phyloP scores from a whole-genome alignment of 2,329 filamentous ascomycete genomes.

The Scedosporium minutisporum region DNA sequence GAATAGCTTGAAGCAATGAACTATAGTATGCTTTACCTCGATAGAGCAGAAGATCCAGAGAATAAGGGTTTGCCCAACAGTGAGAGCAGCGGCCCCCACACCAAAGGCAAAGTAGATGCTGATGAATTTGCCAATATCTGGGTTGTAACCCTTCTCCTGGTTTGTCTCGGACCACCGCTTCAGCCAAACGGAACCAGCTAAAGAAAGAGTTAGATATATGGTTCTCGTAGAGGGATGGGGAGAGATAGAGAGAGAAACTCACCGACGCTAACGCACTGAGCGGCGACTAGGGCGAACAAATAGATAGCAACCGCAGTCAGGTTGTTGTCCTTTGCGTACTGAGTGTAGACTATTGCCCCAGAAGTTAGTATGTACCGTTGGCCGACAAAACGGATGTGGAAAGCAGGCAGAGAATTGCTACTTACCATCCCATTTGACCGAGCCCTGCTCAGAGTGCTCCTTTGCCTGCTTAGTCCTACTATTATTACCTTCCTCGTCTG shows the following conservation, averaged over 20 bases:
- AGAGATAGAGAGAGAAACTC: constrained; percentile 20
- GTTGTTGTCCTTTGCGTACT: constrained; percentile 95
- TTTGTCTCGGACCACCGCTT: constrained; percentile 87
- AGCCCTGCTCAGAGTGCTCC: constrained; percentile 86
- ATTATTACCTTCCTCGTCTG: constrained; percentile 69
- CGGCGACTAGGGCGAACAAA: constrained; percentile 62
- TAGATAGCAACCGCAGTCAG: constrained; percentile 75
- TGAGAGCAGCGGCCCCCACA: constrained; percentile 72
- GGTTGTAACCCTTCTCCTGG: constrained; percentile 55
- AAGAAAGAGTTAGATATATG: neutral
- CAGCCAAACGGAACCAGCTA: constrained; percentile 79
- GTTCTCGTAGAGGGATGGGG: neutral
- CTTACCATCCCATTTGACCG: constrained; percentile 76
- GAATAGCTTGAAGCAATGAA: neutral
- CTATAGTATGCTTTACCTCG: constrained; percentile 51
- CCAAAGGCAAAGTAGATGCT: constrained; percentile 94
- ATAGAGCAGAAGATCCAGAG: constrained; percentile 99
- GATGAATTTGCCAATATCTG: constrained; percentile 77
- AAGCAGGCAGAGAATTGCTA: neutral
- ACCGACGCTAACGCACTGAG: constrained; percentile 76
- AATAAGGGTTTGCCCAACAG: constrained; percentile 85
- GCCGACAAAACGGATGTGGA: neutral
- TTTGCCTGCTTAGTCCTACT: constrained; percentile 71
- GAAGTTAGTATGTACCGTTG: neutral
- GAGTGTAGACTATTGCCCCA: constrained; percentile 57